Evolutionary conservation across 208 protist species (phyloP), one percentile per base, ranked within the genome.

Genomic region (Borovskyia barvae): DNA sequence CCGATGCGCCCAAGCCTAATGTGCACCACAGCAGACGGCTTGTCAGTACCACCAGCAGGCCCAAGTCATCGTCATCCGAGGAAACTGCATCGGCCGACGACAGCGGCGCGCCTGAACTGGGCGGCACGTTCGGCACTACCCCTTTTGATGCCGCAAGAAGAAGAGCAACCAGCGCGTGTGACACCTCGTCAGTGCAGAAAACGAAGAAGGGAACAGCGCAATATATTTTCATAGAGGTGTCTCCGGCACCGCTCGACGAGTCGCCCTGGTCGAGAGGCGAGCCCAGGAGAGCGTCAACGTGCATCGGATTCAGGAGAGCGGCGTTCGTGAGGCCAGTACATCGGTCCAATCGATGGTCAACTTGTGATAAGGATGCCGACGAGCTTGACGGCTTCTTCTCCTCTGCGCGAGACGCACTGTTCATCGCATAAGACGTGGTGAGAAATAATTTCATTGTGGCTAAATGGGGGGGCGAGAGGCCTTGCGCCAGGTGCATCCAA

Each of bases 301-400:
- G 39, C 4, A 50, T 42, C n/a, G 62, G 54, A 19, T 20, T n/a
- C 11, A 64, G 37, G 20, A 71, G 25, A 5, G 55, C 47, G 17
- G 47, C 33, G 40, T 71, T 71, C 55, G 17, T 64, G 8, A 71
- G 41, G 5, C 64, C 64, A 26, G 64, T 71, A 41, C 64, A 71
- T n/a, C 64, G 64, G 7, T 37, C 33, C 28, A n/a, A 4, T 41
- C 57, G 48, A 12, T 57, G 39, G 3, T 20, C 2, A 5, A 2
- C n/a, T 30, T 8, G 19, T 7, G 14, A 30, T 5, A 19, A 26
- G 2, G 19, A 11, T 32, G 1, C 24, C 1, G 24, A 5, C 17
- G 40, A 6, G 8, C 17, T 17, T 20, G 15, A 25, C 11, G 36
- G 2, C 20, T 15, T n/a, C 2, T 15, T 46, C 1, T 4, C 35